Percentiles rank a stretch among this genome's conserved stretches.
Conservation (phyloP, 352 stramenopile species). For the Phytopythium vexans region DNA sequence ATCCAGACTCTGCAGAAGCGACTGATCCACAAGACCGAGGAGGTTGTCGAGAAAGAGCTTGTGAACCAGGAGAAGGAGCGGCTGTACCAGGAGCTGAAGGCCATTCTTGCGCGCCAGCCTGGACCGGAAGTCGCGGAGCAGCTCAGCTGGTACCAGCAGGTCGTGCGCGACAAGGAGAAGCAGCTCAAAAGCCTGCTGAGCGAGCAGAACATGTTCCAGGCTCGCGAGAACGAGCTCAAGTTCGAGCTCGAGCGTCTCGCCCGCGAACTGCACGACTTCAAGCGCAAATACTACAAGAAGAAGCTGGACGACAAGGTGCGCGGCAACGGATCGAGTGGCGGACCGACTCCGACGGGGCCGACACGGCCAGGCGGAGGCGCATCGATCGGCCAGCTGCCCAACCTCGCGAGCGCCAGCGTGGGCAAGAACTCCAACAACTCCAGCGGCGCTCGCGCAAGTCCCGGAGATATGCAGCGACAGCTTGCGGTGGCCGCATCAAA, state of each 20-base stretch:
- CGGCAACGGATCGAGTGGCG: slow-evolving; percentile 21
- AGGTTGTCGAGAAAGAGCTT: slow-evolving; percentile 93
- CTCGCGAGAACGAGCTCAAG: slow-evolving; percentile 93
- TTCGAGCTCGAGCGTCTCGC: slow-evolving; percentile 93
- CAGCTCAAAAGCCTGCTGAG: slow-evolving; percentile 96
- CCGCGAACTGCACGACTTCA: slow-evolving; percentile 92
- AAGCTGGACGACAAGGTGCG: slow-evolving; percentile 87
- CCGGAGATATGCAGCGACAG: slow-evolving; percentile 79
- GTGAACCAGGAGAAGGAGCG: slow-evolving; percentile 96
- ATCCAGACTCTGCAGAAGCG: slow-evolving; percentile 95
- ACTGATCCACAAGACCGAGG: slow-evolving; percentile 95
- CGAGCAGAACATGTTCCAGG: slow-evolving; percentile 97
- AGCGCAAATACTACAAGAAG: slow-evolving; percentile 95
- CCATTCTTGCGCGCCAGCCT: slow-evolving; percentile 89
- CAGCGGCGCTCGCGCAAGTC: slow-evolving; percentile 26
- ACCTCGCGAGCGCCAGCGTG: slow-evolving; percentile 15
- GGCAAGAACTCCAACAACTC: slow-evolving; percentile 19
- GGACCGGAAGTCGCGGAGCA: slow-evolving; percentile 95
- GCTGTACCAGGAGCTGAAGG: slow-evolving; percentile 94
- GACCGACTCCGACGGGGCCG: slow-evolving; percentile 15
- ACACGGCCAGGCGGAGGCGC: slow-evolving; percentile 16
- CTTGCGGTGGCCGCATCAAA: slow-evolving; percentile 82
- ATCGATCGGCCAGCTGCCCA: slow-evolving; percentile 26
- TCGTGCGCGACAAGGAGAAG: slow-evolving; percentile 95
- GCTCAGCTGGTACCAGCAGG: slow-evolving; percentile 93